Evolutionary conservation across 2,329 filamentous ascomycete genomes (phyloP).

Genomic region (Calonectria pseudoturangicola): DNA sequence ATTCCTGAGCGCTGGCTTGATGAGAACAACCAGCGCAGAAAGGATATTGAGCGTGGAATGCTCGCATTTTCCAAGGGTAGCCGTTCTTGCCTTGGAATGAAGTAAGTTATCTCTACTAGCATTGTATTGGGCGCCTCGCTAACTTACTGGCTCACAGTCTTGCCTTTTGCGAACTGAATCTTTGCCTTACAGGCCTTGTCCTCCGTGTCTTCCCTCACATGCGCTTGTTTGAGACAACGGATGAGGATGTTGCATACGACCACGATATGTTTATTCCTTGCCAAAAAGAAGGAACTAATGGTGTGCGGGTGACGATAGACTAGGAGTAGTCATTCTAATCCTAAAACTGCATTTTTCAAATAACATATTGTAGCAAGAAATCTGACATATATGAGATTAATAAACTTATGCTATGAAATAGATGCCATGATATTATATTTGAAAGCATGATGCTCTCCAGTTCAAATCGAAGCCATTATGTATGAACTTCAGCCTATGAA

Average conservation of each 20-base stretch:
- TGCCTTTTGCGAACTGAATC: conserved; percentile 28
- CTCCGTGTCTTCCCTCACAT: conserved; percentile 23
- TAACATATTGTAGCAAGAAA: too few relatives aligned
- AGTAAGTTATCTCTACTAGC: background rate
- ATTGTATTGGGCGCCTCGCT: background rate
- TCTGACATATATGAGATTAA: too few relatives aligned
- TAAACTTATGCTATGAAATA: too few relatives aligned
- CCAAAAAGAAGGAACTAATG: conserved; percentile 22
- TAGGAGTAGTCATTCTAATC: background rate
- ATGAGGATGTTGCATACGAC: conserved; percentile 23
- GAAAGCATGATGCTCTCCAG: too few relatives aligned
- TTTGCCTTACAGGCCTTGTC: conserved; percentile 21
- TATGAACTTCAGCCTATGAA: too few relatives aligned
- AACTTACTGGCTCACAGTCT: background rate
- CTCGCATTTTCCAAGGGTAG: conserved; percentile 30
- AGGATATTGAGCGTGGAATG: conserved; percentile 26
- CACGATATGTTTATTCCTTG: conserved; percentile 34
- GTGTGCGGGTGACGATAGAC: conserved; percentile 17
- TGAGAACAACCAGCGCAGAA: conserved; percentile 26
- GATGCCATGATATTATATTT: too few relatives aligned
- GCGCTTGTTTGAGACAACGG: conserved; percentile 4
- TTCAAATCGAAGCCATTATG: too few relatives aligned
- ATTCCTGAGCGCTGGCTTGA: conserved; percentile 29
- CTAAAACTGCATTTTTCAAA: background rate
- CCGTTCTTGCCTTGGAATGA: conserved; percentile 28